Conservation (phyloP, 2,329 filamentous ascomycete species). For the Pleoardoris graminearum region DNA sequence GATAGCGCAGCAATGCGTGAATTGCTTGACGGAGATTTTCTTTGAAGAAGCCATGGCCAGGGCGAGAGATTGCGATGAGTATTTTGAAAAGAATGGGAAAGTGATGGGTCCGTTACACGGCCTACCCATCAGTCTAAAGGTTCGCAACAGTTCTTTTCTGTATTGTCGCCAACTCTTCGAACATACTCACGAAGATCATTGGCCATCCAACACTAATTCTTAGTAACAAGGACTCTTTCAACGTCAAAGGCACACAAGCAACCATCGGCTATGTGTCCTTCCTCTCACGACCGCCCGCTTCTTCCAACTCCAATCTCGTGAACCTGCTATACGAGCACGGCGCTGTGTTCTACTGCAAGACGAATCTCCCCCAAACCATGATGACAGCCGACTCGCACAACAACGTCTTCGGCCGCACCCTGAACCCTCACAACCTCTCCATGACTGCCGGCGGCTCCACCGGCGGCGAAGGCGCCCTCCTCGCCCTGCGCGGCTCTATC, state of each 20-base stretch:
- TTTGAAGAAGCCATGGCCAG: conserved; percentile 47
- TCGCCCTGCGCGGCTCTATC: conserved; percentile 62
- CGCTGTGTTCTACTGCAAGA: conserved; percentile 58
- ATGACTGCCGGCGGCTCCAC: conserved; percentile 67
- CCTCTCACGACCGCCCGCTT: conserved; percentile 35
- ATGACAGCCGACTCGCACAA: conserved; percentile 59
- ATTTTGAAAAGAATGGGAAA: conserved; percentile 43
- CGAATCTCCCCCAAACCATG: conserved; percentile 57
- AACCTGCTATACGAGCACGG: conserved; percentile 46
- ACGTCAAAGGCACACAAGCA: conserved; percentile 60
- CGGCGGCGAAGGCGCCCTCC: conserved; percentile 65
- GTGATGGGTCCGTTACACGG: conserved; percentile 58
- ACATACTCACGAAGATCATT: background rate
- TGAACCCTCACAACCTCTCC: conserved; percentile 65
- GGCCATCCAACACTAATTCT: background rate
- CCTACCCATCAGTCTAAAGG: conserved; percentile 60
- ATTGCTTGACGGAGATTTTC: conserved; percentile 50
- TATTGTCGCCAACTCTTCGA: background rate
- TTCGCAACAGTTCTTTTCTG: conserved; percentile 2
- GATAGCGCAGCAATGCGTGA: conserved; percentile 62
- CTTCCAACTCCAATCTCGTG: conserved; percentile 42
- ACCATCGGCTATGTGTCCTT: conserved; percentile 62
- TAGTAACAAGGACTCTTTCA: conserved; percentile 58
- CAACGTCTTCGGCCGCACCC: conserved; percentile 63
- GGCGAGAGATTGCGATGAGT: conserved; percentile 46